Evolutionary conservation across 805 yeast species (phyloP), one percentile per base, ranked within the genome.

Genomic region (Ogataea paraovalis): DNA sequence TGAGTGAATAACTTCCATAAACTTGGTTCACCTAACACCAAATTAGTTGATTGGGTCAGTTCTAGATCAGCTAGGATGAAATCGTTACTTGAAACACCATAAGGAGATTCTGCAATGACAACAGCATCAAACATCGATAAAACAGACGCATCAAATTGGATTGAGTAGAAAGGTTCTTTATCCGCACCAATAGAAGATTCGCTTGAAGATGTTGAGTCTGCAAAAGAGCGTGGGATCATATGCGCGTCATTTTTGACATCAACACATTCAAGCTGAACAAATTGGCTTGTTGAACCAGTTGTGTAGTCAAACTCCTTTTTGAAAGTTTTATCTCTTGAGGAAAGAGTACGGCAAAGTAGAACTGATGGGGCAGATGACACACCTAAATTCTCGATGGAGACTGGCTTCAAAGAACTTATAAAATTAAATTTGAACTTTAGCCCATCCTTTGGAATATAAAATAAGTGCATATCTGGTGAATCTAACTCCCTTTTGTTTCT

Each of bases 141-240:
- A 2, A 70, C 62, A 0, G 68, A 56, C 0, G 73, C 54, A 12
- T 71, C 67, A 7, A 76, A 62, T 44, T 73, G 72, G 2, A 82
- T 38, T 7, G 79, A 73, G 49, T 75, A 64, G 55, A 78, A 80
- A 4, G 87, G 83, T 2, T 53, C 32, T 2, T 59, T 46, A 0
- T 68, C 68, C 3, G 78, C 85, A n/a, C 78, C 84, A 38, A 67
- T 54, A 0, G 87, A 76, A 0, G 89, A 83, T 28, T 82, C 82
- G 4, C 71, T 66, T 1, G 79, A 57, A 13, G 68, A 64, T 0
- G 51, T 49, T 0, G 71, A 62, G 16, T 59, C 58, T 2, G 53
- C 46, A 2, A 67, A 56, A 0, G 91, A 79, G 30, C 76, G 66
- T 2, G 92, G 94, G 4, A 82, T 69, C 19, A 56, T 53, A 23